Base-by-base conservation (phyloP, 306 rosid species). In the Cicer pinnatifidum region DNA sequence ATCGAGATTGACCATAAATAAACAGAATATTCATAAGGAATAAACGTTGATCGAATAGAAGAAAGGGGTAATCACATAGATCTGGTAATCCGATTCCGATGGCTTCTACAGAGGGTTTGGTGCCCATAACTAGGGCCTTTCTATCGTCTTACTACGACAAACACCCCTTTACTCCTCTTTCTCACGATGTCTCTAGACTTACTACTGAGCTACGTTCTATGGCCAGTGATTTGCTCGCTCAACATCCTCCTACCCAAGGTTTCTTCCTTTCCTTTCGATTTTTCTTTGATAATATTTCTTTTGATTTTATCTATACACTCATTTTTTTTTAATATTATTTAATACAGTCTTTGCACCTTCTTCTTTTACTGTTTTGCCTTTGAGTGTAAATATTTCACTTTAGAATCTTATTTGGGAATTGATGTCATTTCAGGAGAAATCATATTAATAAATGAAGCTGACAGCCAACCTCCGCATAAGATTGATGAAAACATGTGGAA, bases 401-500 rank as follows among this genome's bases (percentile, higher is more conserved):
- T 47, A 15, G 59, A 71, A 67, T 28, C 60, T 58, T 60, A 66
- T 64, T 17, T 80, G 48, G 19, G 39, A 38, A 75, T 67, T 79
- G 50, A 73, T 84, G 56, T 79, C 57, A 17, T 67, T 83, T 4
- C 79, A 91, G 93, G 74, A 10, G 92, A 89, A 83, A 82, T 60
- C 37, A 43, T 63, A 8, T 81, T 93, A 50, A 50, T 89, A 41
- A 54, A 81, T 15, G 96, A 93, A 85, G 85, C 84, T 23, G 84
- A 83, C 63, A 9, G 37, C 63, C 85, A 11, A 28, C 92, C 96
- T 69, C 98, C 98, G 4, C 98, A 94, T 82, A 94, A 94, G 82
- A 84, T 94, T 8, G 98, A 94, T 16, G 96, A 94, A 89, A 94
- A 94, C 83, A 84, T 91, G 97, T 94, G 98, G 98, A 94, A 89